Evolutionary conservation across 768 basidiomycete species (phyloP), one percentile per base, ranked within the genome.

Genomic region (Mycena belliarum): DNA sequence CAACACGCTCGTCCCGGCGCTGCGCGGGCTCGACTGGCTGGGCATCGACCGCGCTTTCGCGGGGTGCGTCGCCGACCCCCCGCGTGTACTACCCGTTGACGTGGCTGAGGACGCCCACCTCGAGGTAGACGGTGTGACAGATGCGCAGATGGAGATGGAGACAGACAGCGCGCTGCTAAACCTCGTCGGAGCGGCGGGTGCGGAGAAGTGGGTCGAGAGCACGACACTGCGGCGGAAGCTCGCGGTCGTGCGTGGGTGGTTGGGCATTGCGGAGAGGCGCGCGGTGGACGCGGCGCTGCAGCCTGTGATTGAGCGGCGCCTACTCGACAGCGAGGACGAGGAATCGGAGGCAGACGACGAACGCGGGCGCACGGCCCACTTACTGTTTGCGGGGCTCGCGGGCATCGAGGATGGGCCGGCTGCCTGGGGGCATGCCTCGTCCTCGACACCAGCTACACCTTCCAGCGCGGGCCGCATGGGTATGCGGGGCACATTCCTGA

Each of bases 41-140:
- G 83, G 80, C 52, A 85, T 95, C 63, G 78, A 86, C 21, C 69
- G 75, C 7, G 84, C 91, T 74, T 94, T 97, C 65, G 75, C 75
- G 0, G 75, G 75, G 26, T 86, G 80, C 60, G 73, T 96, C 49
- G 68, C 67, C 60, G n/a, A 32, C 21, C 63, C 37, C 15, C 52
- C 38, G 24, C 57, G 29, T 52, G 33, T n/a, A 2, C 7, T 12
- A n/a, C 18, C 6, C 37, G 37, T n/a, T 16, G 37, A n/a, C 37
- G 37, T 16, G 35, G 35, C 12, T 14, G 35, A 18, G 49, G 26
- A 61, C 18, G 10, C 46, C 18, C 45, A 41, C 6, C 6, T 23
- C 15, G 41, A 45, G 28, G 47, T 50, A n/a, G 52, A 52, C 8
- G 45, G 49, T 23, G 60, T 49, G 7, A 26, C 45, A 4, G 49